Conservation (phyloP, 164 flowering plant species). For the Annona cherimola region DNA sequence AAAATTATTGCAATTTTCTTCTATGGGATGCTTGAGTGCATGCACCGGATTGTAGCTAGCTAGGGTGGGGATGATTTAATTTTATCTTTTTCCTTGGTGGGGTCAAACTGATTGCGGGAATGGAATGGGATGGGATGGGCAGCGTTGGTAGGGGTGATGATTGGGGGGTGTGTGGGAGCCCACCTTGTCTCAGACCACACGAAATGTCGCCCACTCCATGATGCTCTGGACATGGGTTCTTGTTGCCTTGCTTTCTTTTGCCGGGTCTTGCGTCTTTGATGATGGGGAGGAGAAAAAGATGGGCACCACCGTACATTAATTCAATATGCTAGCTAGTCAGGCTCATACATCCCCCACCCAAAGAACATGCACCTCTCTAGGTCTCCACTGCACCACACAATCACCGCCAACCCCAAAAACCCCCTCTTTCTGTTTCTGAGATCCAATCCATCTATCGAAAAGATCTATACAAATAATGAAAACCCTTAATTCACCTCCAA, state of each 20-base stretch:
- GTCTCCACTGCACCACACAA: not conserved
- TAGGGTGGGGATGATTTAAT: not conserved
- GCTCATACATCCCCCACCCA: too few relatives aligned
- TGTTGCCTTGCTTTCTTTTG: constrained; percentile 3
- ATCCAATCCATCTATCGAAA: not conserved
- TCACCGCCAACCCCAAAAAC: not conserved
- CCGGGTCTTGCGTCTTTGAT: constrained; percentile 5
- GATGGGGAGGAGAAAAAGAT: constrained; percentile 11
- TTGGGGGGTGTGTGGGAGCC: not conserved
- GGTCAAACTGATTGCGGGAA: not conserved
- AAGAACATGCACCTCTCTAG: not conserved
- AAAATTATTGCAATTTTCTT: too few relatives aligned
- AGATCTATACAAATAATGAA: not conserved
- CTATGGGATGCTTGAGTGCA: not conserved
- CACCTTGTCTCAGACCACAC: constrained; percentile 5
- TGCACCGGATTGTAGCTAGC: not conserved
- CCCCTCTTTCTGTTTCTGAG: not conserved
- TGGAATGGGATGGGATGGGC: not conserved
- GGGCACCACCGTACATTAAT: not conserved
- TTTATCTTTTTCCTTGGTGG: not conserved
- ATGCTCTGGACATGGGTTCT: not conserved
- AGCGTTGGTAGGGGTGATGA: not conserved
- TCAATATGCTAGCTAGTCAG: too few relatives aligned
- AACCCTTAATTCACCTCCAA: too few relatives aligned
- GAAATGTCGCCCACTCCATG: constrained; percentile 17